These are phyloP conservation scores for Syncephalastrum racemosum DNA, from an alignment of 371 early-diverging fungal genomes.

Conservation along the genomic window DNA sequence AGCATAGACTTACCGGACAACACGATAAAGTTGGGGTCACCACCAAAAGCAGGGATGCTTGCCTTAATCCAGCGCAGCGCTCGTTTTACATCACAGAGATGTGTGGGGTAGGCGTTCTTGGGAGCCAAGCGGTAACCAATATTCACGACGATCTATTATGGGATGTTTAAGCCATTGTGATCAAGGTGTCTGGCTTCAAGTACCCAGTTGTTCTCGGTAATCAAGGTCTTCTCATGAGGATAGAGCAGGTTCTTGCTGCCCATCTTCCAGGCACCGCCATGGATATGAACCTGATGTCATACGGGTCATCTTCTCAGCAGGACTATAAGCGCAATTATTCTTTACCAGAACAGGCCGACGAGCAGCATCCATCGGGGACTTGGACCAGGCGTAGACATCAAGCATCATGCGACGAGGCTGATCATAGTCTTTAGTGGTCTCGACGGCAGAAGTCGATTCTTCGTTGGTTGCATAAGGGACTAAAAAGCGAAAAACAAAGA, in stretches of 20 bases:
- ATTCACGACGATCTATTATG: conserved; percentile 52
- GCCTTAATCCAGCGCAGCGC: conserved; percentile 71
- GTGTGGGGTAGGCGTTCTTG: conserved; percentile 57
- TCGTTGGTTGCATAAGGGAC: conserved; percentile 56
- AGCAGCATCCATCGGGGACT: conserved; percentile 7
- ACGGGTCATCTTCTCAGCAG: background rate
- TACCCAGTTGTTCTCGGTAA: conserved; percentile 39
- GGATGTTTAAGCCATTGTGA: background rate
- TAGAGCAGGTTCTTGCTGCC: conserved; percentile 53
- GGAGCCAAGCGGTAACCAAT: conserved; percentile 67
- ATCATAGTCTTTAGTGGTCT: conserved; percentile 23
- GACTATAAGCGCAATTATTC: background rate
- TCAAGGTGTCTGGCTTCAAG: background rate
- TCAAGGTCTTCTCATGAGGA: conserved; percentile 43
- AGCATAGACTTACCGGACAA: conserved; percentile 42
- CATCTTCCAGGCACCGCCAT: conserved; percentile 64
- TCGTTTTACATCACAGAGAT: conserved; percentile 71
- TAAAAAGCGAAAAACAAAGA: conserved; percentile 10
- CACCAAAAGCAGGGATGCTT: conserved; percentile 64
- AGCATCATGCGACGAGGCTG: conserved; percentile 39
- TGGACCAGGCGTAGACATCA: conserved; percentile 43
- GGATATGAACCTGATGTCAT: conserved; percentile 53
- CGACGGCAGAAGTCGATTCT: conserved; percentile 44
- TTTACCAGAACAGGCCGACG: conserved; percentile 50
- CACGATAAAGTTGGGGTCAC: conserved; percentile 67